These are phyloP conservation scores for Lobulomyces angularis DNA, from an alignment of 192 early-diverging fungal species.

Conservation along the genomic window DNA sequence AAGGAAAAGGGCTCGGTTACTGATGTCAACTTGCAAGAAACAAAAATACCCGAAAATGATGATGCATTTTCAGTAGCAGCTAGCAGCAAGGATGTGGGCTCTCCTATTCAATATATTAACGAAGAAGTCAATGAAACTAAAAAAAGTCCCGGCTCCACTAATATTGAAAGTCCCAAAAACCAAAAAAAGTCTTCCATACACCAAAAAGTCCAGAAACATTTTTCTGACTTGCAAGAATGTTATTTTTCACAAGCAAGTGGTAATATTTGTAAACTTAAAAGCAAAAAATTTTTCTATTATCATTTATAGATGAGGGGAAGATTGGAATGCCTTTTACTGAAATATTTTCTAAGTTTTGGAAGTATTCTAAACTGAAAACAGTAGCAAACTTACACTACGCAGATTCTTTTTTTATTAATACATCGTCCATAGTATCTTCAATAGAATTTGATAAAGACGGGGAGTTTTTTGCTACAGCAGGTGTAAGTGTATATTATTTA, in stretches of 20 bases:
- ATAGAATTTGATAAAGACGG: slow-evolving; percentile 93
- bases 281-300: neutral
- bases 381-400: slow-evolving; percentile 71
- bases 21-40: no score
- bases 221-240: slow-evolving; percentile 1
- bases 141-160: no score
- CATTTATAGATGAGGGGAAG: slow-evolving; percentile 9
- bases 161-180: neutral
- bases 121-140: no score
- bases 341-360: slow-evolving; percentile 56
- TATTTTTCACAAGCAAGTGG: slow-evolving; percentile 7
- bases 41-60: no score
- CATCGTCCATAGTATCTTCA: slow-evolving; percentile 74
- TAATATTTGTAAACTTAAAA: neutral
- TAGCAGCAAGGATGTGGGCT: no score
- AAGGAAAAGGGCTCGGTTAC: no score
- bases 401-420: slow-evolving; percentile 43
- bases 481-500: no score
- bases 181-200: neutral
- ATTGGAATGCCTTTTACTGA: slow-evolving; percentile 38
- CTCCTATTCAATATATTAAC: no score
- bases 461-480: slow-evolving; percentile 86
- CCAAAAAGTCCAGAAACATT: neutral
- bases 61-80: no score
- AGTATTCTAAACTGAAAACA: slow-evolving; percentile 54